Base-by-base conservation (phyloP, 2,329 filamentous ascomycete species). In the Colletotrichum paranaense region DNA sequence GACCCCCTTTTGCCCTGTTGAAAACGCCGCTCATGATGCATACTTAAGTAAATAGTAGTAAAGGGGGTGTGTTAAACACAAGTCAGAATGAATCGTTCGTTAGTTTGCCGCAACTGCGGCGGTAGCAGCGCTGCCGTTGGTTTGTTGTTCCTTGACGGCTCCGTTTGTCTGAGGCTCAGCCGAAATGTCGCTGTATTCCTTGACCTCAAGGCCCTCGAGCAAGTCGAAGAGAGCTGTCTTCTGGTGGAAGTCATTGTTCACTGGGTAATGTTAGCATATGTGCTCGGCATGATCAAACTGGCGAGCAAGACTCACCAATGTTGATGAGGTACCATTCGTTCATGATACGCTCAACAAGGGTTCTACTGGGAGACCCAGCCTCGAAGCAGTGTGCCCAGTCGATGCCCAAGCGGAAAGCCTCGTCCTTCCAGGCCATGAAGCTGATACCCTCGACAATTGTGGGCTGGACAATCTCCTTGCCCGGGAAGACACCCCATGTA, bases 371-470 rank as follows among this genome's bases (percentile, higher is more conserved):
- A 75, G 92, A 95, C 72, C 87, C 87, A 74, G 92, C 88, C 49
- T 95, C 91, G 80, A 97, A 95, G 81, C 97, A 99, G 79, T 94
- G 94, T 26, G 94, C 94, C 97, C 97, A 99, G 80, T 99, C 95
- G 71, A 93, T 89, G 67, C 97, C 97, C 11, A 99, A 89, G 74
- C 94, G 91, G 87, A 95, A 99, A 19, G 97, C 97, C 84, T 99
- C 97, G 78, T 99, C 97, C 84, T 97, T 97, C 97, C 97, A 99
- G 2, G 97, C 97, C 67, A 99, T 87, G 89, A 99, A 99, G 82
- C 94, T 97, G 81, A 99, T 93, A 22, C 94, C 97, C 85, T 99
- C 97, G 65, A 99, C 97, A 78, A 99, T 98, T n/a, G 97, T 99
- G 16, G 97, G 97, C 83, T 99, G 97, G n/a, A 99, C 95, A 80